Evolutionary conservation across 2,329 filamentous ascomycete genomes (phyloP).

Genomic region (Sclerotinia nivalis): DNA sequence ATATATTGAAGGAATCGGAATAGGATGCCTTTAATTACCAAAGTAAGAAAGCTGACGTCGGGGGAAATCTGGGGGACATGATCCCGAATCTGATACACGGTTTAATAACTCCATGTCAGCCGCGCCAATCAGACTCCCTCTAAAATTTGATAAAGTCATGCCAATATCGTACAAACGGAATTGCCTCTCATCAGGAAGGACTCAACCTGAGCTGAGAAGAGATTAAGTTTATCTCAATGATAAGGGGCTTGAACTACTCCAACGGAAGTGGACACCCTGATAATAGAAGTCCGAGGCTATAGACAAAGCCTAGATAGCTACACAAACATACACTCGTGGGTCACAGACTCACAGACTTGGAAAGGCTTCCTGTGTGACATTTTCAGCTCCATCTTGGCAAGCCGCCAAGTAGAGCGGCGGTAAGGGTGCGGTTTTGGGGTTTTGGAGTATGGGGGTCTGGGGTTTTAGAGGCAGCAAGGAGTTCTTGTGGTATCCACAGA

Average conservation of each 20-base stretch:
- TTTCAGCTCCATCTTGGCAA: constrained; percentile 22
- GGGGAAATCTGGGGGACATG: neutral
- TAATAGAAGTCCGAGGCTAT: neutral
- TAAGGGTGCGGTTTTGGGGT: neutral
- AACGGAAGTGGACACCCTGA: too few relatives aligned
- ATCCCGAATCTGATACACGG: neutral
- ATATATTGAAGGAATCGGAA: constrained; percentile 11
- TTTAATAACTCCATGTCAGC: neutral
- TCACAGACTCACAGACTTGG: neutral
- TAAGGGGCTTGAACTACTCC: neutral
- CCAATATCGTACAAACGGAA: neutral
- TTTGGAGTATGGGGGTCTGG: neutral
- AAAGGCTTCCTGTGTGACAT: neutral
- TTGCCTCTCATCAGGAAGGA: neutral
- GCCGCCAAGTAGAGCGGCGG: neutral
- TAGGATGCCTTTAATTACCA: neutral
- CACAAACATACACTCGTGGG: neutral
- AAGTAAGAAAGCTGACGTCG: neutral
- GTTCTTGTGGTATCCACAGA: neutral
- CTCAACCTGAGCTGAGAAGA: neutral
- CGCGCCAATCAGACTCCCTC: neutral
- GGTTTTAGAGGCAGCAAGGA: neutral
- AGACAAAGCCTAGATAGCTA: neutral
- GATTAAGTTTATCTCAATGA: neutral
- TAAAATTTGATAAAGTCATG: neutral